Conservation (phyloP, 768 basidiomycete species). For the Boletus subcaerulescens region DNA sequence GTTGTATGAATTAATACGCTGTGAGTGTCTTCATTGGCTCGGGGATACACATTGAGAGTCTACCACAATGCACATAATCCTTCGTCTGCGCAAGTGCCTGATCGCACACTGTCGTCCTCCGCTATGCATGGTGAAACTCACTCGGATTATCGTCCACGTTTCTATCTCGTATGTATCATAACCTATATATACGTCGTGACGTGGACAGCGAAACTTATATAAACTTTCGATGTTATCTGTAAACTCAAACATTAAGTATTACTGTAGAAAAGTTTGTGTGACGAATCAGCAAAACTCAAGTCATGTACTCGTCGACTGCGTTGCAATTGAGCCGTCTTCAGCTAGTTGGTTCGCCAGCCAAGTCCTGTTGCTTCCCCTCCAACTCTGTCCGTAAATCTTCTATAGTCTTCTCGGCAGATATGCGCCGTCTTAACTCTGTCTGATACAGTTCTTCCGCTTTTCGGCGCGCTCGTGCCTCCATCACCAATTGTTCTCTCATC, state of each 20-base stretch:
- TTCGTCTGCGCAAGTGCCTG: no score
- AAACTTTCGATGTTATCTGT: neutral
- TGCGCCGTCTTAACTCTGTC: slow-evolving; percentile 31
- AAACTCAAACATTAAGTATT: no score
- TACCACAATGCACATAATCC: no score
- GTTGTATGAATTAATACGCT: no score
- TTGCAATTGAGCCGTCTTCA: neutral
- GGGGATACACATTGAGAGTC: no score
- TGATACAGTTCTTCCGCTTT: slow-evolving; percentile 33
- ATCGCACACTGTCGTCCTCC: no score
- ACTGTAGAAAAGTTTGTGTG: no score
- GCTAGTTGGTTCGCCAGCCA: neutral
- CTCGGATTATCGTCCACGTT: no score
- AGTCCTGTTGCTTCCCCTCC: neutral
- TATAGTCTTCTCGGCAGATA: slow-evolving; percentile 28
- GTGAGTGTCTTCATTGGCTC: no score
- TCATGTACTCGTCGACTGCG: neutral
- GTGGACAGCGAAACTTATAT: neutral
- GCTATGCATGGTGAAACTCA: no score
- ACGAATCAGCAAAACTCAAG: no score
- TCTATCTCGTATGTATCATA: no score
- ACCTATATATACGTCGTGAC: neutral
- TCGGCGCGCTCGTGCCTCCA: slow-evolving; percentile 32
- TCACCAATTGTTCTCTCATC: slow-evolving; percentile 35
- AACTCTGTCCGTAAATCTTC: slow-evolving; percentile 14